Base-by-base conservation (phyloP, 495 filamentous ascomycete species). In the Cryomyces minteri region DNA sequence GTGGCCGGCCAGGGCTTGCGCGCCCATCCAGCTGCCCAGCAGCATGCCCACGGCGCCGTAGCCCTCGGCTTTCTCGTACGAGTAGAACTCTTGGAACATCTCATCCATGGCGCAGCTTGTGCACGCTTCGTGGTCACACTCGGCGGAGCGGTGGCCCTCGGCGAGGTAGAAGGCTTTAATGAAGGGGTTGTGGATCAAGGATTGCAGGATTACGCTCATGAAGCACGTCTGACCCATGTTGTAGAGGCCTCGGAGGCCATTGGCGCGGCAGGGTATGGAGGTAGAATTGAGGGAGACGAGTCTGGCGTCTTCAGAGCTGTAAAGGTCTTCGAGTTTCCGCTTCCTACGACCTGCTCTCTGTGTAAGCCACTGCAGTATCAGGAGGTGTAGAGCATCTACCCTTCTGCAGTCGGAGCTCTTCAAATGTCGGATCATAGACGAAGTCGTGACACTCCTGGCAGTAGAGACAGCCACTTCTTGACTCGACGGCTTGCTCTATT, bases 161-260 rank as follows among this genome's bases (percentile, higher is more conserved):
- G 76, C 75, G 5, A 95, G 75, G 60, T 87, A 95, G 59, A 80
- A 94, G 51, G 82, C 84, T 39, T 78, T 75, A 0, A 95, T 70
- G 32, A 88, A 68, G 1, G 87, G 87, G 56, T 94, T 92, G 60
- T 94, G 87, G 31, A 94, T 69, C 40, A 95, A 71, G 14, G 75
- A 79, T 57, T 95, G 88, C 11, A 95, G 67, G 40, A 94, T 80
- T 31, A 93, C 86, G 49, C 83, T 87, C 70, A 93, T 82, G 58
- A 90, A 95, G 63, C 88, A 95, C 4, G 88, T 93, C 14, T 84
- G 81, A 10, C 88, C 88, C 60, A 92, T 84, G 58, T 95, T 95
- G 58, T 84, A 88, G 34, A 95, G 77, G n/a, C 88, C 88, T 5
- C 87, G 77, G 31, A 90, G 67, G 5, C 80, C 80, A 34, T 68